phyloP scores from a whole-genome alignment of 192 early-diverging fungal genomes.

The Gamsiella multidivaricata region DNA sequence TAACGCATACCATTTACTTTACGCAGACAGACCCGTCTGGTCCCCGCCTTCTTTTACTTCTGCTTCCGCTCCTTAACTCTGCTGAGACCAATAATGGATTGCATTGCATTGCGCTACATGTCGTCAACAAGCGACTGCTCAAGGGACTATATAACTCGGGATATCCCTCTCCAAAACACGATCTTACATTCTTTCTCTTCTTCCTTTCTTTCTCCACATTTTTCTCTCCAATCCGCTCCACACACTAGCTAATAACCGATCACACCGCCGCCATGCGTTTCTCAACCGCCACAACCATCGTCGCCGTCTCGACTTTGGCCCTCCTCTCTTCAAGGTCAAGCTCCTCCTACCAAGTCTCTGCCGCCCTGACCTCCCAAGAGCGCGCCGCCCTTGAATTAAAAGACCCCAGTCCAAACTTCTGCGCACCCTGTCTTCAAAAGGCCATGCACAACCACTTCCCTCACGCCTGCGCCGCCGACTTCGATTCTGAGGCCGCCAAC shows the following conservation, averaged over 20 bases:
- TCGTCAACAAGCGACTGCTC: no score
- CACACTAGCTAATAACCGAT: not conserved
- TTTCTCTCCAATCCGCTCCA: not conserved
- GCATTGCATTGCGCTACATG: no score
- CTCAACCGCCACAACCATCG: conserved; percentile 12
- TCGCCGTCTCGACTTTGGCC: conserved; percentile 31
- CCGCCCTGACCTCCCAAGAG: conserved; percentile 18
- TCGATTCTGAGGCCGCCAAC: conserved; percentile 20
- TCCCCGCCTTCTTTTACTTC: not conserved
- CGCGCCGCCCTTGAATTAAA: conserved; percentile 8
- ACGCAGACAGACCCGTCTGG: not conserved
- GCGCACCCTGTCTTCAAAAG: conserved; percentile 35
- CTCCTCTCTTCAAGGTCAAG: conserved; percentile 14
- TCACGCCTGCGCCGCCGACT: conserved; percentile 25
- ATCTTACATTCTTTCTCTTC: not conserved
- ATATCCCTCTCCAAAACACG: conserved; percentile 14
- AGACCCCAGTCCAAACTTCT: conserved; percentile 16
- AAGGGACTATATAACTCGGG: no score
- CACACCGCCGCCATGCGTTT: conserved; percentile 28
- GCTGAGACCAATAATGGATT: no score
- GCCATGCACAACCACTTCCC: conserved; percentile 55
- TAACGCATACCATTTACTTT: no score
- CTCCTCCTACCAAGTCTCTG: conserved; percentile 24
- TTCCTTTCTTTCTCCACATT: not conserved
- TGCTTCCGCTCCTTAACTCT: not conserved